A percentile compares a stretch with the other conserved stretches of the same genome.
These are phyloP conservation scores for Inga laurina DNA, from an alignment of 306 rosid genomes.

Conservation along the genomic window DNA sequence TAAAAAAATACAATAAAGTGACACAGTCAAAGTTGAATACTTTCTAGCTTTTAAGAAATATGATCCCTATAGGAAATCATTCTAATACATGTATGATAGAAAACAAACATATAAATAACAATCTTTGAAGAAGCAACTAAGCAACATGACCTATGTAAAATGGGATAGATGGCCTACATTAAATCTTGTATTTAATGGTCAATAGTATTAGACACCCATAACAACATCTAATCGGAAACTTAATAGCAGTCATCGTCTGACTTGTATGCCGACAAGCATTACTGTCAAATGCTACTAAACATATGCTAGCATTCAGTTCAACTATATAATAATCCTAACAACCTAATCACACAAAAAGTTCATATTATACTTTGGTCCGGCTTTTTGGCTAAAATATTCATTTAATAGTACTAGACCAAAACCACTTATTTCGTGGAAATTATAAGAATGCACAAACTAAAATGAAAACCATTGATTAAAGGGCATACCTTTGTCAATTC, in stretches of 20 bases:
- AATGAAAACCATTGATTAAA: constrained; percentile 17
- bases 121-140: constrained; percentile 21
- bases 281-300: not conserved
- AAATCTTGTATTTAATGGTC: not conserved
- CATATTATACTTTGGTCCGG: not conserved
- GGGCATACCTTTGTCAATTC: constrained; percentile 85
- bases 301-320: not conserved
- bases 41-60: not conserved
- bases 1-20: constrained; percentile 13
- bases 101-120: constrained; percentile 2
- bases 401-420: not conserved
- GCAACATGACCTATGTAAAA: constrained; percentile 8
- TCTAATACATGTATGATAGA: constrained; percentile 20
- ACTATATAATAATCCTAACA: not conserved
- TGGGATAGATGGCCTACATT: not conserved
- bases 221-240: not conserved
- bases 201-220: not conserved
- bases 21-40: constrained; percentile 20
- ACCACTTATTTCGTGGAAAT: not conserved
- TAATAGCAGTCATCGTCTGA: not conserved
- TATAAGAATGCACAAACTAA: not conserved
- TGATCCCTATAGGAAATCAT: constrained; percentile 1
- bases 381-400: constrained; percentile 16
- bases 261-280: not conserved
- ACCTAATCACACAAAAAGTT: constrained; percentile 21